These are phyloP conservation scores for Saccharomycopsis sp. DNA, from an alignment of 805 yeast genomes.

Conservation along the genomic window DNA sequence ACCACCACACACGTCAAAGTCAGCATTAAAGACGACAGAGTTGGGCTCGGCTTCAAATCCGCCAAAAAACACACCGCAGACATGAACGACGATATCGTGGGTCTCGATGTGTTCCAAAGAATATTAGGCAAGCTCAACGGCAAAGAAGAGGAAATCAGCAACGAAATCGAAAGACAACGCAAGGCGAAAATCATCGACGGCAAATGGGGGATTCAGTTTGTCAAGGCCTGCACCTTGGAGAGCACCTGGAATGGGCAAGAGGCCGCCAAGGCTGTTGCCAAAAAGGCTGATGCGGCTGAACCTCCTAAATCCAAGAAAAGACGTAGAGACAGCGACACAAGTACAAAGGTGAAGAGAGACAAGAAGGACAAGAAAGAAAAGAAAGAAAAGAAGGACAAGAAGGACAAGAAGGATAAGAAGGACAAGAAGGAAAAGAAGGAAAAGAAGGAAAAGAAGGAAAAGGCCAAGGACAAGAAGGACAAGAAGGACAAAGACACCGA, in stretches of 20 bases:
- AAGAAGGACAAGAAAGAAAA: conserved; percentile 26
- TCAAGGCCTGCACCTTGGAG: conserved; percentile 72
- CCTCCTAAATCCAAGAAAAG: conserved; percentile 24
- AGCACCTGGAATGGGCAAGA: conserved; percentile 76
- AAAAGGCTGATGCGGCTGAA: conserved; percentile 21
- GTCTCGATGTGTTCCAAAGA: conserved; percentile 88
- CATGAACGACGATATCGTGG: conserved; percentile 79
- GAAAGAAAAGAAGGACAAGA: conserved; percentile 26
- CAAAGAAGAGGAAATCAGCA: conserved; percentile 56
- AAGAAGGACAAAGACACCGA: too few species aligned
- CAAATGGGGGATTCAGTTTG: conserved; percentile 82
- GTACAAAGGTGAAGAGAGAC: conserved; percentile 26
- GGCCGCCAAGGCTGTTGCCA: conserved; percentile 28
- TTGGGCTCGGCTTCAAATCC: conserved; percentile 85
- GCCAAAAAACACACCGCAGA: conserved; percentile 56
- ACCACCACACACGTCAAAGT: conserved; percentile 80
- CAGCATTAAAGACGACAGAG: conserved; percentile 67
- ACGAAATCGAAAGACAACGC: conserved; percentile 63
- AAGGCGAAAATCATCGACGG: conserved; percentile 70
- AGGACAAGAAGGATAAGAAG: conserved; percentile 27
- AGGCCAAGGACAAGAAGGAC: conserved; percentile 27
- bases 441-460: conserved; percentile 11
- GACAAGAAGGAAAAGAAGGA: conserved; percentile 24
- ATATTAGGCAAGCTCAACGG: conserved; percentile 87
- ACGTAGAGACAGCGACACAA: conserved; percentile 26